Evolutionary conservation across 371 early-diverging fungal species (phyloP).

Genomic region (Apophysomyces trapeziformis): DNA sequence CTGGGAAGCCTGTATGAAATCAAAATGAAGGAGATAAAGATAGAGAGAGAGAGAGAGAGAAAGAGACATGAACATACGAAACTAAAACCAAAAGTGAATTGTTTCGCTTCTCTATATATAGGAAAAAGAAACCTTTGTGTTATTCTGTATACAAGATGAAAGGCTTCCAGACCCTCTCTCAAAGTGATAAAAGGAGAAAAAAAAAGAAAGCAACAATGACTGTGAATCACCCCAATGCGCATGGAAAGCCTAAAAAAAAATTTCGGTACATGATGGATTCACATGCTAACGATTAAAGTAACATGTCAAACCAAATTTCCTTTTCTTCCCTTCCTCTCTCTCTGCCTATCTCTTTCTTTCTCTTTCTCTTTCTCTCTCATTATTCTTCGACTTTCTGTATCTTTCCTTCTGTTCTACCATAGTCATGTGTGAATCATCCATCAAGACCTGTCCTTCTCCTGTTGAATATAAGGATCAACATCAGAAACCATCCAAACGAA

Average conservation of each 20-base stretch:
- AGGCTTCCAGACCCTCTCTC: neutral
- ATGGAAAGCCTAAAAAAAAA: neutral
- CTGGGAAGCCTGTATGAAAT: no score
- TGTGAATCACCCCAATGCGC: slow-evolving; percentile 2
- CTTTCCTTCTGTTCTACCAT: no score
- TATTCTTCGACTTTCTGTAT: neutral
- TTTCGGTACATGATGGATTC: neutral
- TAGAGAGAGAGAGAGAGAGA: no score
- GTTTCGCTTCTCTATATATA: no score
- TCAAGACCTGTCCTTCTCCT: no score
- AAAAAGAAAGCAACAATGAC: neutral
- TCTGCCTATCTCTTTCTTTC: slow-evolving; percentile 5
- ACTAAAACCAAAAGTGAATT: no score
- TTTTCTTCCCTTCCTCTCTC: neutral
- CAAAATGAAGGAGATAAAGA: no score
- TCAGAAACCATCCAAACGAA: neutral
- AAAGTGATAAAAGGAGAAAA: neutral
- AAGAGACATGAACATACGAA: no score
- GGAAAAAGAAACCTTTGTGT: no score
- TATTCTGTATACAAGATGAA: no score
- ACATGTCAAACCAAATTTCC: slow-evolving; percentile 6
- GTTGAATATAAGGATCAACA: neutral
- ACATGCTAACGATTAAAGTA: neutral
- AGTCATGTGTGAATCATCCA: no score
- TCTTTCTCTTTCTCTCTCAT: neutral